These are phyloP conservation scores for Talaromyces borbonicus DNA, from an alignment of 495 filamentous ascomycete species.

Conservation along the genomic window DNA sequence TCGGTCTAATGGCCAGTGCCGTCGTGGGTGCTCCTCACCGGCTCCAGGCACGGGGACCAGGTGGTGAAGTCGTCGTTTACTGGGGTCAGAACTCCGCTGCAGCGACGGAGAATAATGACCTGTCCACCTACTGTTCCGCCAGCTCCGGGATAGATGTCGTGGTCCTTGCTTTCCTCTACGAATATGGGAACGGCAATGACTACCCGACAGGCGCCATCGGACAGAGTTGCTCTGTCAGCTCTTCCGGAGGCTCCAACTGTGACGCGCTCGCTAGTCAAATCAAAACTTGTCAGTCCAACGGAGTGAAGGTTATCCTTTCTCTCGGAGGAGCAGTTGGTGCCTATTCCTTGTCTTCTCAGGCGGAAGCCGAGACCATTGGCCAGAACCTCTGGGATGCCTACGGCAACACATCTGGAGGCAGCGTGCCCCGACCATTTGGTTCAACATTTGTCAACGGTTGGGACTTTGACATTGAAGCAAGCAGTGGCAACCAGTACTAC, in stretches of 20 bases:
- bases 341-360: constrained; percentile 27
- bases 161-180: constrained; percentile 42
- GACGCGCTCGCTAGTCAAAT: constrained; percentile 36
- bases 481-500: constrained; percentile 26
- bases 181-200: constrained; percentile 22
- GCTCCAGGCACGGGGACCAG: constrained; percentile 14
- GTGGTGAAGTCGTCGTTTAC: constrained; percentile 30
- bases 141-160: constrained; percentile 37
- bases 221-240: constrained; percentile 15
- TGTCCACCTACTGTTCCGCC: constrained; percentile 29
- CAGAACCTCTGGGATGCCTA: constrained; percentile 45
- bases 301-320: constrained; percentile 40
- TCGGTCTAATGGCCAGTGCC: constrained; percentile 20
- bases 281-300: constrained; percentile 36
- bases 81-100: constrained; percentile 35
- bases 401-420: constrained; percentile 26
- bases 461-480: constrained; percentile 40
- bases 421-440: constrained; percentile 41
- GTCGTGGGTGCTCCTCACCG: constrained; percentile 20
- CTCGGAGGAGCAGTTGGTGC: constrained; percentile 34
- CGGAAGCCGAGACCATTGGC: constrained; percentile 37
- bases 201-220: constrained; percentile 20
- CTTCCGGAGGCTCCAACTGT: constrained; percentile 18
- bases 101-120: constrained; percentile 30
- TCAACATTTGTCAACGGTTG: constrained; percentile 46